Base-by-base conservation (phyloP, 441 rosid species). In the Eruca vesicaria region DNA sequence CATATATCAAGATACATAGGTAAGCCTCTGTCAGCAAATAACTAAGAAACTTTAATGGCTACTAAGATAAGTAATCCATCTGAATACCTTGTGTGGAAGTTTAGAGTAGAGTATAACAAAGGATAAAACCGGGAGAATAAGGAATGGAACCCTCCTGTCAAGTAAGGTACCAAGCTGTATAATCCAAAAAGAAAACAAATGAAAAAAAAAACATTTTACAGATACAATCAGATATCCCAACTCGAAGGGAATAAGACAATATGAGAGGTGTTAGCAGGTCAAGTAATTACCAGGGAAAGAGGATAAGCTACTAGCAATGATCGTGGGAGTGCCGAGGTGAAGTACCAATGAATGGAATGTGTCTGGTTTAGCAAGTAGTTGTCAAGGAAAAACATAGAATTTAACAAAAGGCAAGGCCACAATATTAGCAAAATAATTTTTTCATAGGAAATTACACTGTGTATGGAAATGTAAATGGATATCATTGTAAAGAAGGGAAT, bases 291-390 rank as follows among this genome's bases (percentile, higher is more conserved):
- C 91, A 91, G 23, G 69, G 85, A 87, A 77, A 96, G 93, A 73
- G 98, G 99, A 85, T 89, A 96, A 35, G 93, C 99, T 57, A 83
- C 88, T 64, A 93, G 96, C 81, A 93, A 82, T 4, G 84, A 80
- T 32, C 97, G 98, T 61, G 97, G 96, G 55, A 96, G 97, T 72
- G 99, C 98, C 32, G 98, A 96, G 83, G 94, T 91, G 83, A 96
- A 93, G 85, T 96, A 96, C 98, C 99, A 96, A 82, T 92, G 94
- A 59, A 92, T 73, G 63, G 96, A 81, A 74, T 86, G 93, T 60
- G 96, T 96, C 99, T 96, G 66, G 63, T 72, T 58, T 81, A 66
- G 76, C 62, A 68, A 72, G 62, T 73, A 45, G 10, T 38, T 23
- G 76, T 87, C 79, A 86, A 88, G 81, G 87, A 82, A 79, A 26